Conservation (phyloP, 352 stramenopile species). For the Plasmopara muralis region DNA sequence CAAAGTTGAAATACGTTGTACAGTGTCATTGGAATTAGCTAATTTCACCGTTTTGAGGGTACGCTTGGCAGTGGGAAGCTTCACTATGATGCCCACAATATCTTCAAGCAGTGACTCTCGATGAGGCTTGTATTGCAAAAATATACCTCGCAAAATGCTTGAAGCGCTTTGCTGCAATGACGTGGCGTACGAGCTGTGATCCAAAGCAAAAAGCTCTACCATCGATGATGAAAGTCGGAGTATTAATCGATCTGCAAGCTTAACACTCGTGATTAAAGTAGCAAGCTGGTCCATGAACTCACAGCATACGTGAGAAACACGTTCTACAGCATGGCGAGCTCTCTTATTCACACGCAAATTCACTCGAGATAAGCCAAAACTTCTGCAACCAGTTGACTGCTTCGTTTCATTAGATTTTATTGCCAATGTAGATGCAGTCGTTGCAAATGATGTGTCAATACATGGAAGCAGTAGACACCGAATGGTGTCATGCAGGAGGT, state of each 20-base stretch:
- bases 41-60: slow-evolving; percentile 69
- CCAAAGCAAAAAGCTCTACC: slow-evolving; percentile 60
- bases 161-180: slow-evolving; percentile 60
- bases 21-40: slow-evolving; percentile 29
- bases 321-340: slow-evolving; percentile 43
- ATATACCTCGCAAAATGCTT: slow-evolving; percentile 55
- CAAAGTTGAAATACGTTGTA: slow-evolving; percentile 73
- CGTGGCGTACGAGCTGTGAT: slow-evolving; percentile 48
- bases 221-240: slow-evolving; percentile 64
- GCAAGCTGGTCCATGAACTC: slow-evolving; percentile 72
- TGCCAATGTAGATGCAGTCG: slow-evolving; percentile 12
- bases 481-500: slow-evolving; percentile 53
- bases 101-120: slow-evolving; percentile 57
- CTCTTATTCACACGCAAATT: slow-evolving; percentile 47
- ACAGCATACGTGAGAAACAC: slow-evolving; percentile 54
- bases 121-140: slow-evolving; percentile 57
- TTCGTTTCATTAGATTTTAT: slow-evolving; percentile 10
- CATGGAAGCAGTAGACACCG: slow-evolving; percentile 55
- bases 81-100: slow-evolving; percentile 67
- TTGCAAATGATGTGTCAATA: slow-evolving; percentile 53
- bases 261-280: slow-evolving; percentile 49
- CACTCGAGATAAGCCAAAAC: slow-evolving; percentile 20
- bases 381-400: slow-evolving; percentile 11
- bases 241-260: slow-evolving; percentile 73
- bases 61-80: slow-evolving; percentile 66